Evolutionary conservation across 139 green algal genomes (phyloP).

Genomic region (Mesostigma viride): DNA sequence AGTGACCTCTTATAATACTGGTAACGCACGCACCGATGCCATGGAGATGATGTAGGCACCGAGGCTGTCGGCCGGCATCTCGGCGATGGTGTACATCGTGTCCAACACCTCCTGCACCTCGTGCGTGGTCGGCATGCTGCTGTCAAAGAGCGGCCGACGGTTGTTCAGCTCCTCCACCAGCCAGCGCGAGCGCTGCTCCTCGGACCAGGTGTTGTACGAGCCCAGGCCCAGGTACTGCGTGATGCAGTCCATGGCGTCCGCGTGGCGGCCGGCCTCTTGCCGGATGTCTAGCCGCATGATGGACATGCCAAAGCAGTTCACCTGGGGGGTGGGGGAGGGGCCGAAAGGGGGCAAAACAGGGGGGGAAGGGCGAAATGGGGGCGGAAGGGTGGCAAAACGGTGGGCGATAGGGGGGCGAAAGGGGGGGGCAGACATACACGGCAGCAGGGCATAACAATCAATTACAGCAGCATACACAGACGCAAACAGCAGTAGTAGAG

Average conservation of each 20-base stretch:
- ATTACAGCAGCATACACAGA: neutral
- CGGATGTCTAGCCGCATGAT: slow-evolving; percentile 92
- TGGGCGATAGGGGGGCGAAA: neutral
- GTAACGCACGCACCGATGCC: too few relatives aligned
- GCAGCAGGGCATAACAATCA: neutral
- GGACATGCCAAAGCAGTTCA: slow-evolving; percentile 50
- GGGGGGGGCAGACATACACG: neutral
- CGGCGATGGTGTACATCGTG: slow-evolving; percentile 45
- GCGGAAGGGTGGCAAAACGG: neutral
- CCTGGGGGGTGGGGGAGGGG: slow-evolving; percentile 8
- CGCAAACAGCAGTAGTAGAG: neutral
- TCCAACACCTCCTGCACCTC: slow-evolving; percentile 76
- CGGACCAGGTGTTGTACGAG: slow-evolving; percentile 73
- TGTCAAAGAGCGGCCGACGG: slow-evolving; percentile 75
- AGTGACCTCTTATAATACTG: too few relatives aligned
- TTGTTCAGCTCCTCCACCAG: slow-evolving; percentile 61
- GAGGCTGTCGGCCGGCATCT: slow-evolving; percentile 38
- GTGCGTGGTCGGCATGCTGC: slow-evolving; percentile 57
- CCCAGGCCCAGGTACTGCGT: slow-evolving; percentile 71
- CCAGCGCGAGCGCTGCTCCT: slow-evolving; percentile 70
- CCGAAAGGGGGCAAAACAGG: neutral
- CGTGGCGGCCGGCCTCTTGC: slow-evolving; percentile 76
- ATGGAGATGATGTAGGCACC: slow-evolving; percentile 95
- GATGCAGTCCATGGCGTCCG: slow-evolving; percentile 71
- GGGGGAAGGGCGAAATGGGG: neutral